A percentile compares a stretch with the other conserved stretches of the same genome.
Evolutionary conservation across 208 protist genomes (phyloP).

Genomic region (Acanthamoeba lenticulata): DNA sequence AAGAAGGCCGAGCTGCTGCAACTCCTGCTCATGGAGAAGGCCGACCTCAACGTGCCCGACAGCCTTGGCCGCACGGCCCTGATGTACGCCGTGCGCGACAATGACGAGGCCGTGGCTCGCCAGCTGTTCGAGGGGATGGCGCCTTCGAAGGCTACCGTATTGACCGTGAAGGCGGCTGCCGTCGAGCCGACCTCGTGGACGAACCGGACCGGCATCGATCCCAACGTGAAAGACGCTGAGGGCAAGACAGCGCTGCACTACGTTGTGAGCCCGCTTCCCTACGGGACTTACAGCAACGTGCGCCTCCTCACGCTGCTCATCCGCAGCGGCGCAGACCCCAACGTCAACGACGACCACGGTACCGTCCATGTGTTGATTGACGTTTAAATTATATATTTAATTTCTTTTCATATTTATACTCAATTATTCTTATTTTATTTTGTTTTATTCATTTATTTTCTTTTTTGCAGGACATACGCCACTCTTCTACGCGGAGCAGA

Average conservation of each 20-base stretch:
- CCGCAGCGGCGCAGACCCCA: not conserved
- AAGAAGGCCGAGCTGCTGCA: not conserved
- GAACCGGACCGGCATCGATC: not conserved
- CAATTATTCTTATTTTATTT: not conserved
- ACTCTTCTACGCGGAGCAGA: not conserved
- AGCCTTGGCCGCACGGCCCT: constrained; percentile 52
- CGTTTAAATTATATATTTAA: too few species aligned
- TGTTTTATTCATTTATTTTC: not conserved
- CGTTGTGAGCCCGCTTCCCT: constrained; percentile 65
- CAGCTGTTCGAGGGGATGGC: not conserved
- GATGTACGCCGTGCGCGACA: constrained; percentile 70
- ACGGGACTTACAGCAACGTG: constrained; percentile 75
- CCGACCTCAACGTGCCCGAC: constrained; percentile 45
- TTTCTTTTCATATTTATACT: too few species aligned
- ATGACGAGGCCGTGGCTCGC: constrained; percentile 31
- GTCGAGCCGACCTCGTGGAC: not conserved
- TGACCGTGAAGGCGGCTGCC: not conserved
- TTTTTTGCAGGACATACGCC: not conserved
- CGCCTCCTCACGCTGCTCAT: not conserved
- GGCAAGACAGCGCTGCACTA: constrained; percentile 73
- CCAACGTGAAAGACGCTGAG: constrained; percentile 35
- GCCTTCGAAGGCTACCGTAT: not conserved
- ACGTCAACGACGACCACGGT: not conserved
- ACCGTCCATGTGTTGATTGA: not conserved
- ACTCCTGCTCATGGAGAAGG: not conserved